A percentile compares a stretch with the other conserved stretches of the same genome.
Conservation (phyloP, 441 rosid genomes). For the Daphne laureola region DNA sequence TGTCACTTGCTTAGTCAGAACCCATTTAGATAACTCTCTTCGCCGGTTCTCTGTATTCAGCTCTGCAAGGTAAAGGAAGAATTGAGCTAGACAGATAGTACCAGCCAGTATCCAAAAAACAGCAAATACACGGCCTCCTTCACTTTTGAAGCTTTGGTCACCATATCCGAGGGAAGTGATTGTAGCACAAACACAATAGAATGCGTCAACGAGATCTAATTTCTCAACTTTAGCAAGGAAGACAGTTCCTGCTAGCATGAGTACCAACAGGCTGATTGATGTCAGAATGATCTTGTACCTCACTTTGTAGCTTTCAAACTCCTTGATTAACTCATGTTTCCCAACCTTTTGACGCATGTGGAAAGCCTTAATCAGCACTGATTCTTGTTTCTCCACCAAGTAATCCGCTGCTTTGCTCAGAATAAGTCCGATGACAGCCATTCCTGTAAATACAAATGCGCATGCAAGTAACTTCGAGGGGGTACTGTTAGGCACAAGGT, state of each 20-base stretch:
- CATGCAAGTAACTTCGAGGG: slow-evolving; percentile 55
- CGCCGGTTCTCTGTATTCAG: slow-evolving; percentile 48
- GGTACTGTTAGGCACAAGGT: slow-evolving; percentile 56
- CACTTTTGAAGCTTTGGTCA: slow-evolving; percentile 52
- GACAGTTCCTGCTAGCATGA: slow-evolving; percentile 35
- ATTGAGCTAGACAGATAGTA: slow-evolving; percentile 51
- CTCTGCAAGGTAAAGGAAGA: slow-evolving; percentile 50
- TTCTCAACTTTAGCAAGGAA: slow-evolving; percentile 37
- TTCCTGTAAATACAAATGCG: slow-evolving; percentile 61
- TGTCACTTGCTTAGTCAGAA: slow-evolving; percentile 47
- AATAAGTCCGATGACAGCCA: slow-evolving; percentile 51
- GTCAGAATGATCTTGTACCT: slow-evolving; percentile 43
- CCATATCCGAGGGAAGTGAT: slow-evolving; percentile 79
- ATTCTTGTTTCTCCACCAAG: slow-evolving; percentile 73
- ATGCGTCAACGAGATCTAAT: slow-evolving; percentile 34
- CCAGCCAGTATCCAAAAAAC: slow-evolving; percentile 55
- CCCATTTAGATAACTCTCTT: slow-evolving; percentile 52
- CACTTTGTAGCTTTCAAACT: slow-evolving; percentile 39
- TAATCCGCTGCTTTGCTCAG: slow-evolving; percentile 67
- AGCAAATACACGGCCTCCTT: slow-evolving; percentile 49
- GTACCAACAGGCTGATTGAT: slow-evolving; percentile 28
- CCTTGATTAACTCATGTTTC: slow-evolving; percentile 33
- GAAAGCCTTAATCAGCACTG: slow-evolving; percentile 45
- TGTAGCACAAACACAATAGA: slow-evolving; percentile 70
- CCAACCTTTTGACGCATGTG: slow-evolving; percentile 31